Evolutionary conservation across 768 basidiomycete genomes (phyloP).

Genomic region (Ramaria sp.): DNA sequence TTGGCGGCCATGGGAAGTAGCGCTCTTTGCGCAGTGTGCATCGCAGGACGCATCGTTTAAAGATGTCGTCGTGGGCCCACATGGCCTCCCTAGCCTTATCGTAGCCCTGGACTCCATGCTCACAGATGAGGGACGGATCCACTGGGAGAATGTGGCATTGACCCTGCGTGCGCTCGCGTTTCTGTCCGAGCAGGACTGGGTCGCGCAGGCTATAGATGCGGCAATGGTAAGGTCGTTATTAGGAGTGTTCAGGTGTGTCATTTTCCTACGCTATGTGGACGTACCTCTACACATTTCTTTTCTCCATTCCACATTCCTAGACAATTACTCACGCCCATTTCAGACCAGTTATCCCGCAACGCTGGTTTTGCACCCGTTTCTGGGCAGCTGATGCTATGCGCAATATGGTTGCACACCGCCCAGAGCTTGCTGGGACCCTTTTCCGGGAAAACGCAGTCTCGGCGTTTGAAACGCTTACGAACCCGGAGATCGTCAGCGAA

Average conservation of each 20-base stretch:
- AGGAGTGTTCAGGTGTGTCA: background rate
- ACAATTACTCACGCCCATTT: background rate
- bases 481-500: background rate
- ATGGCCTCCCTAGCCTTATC: background rate
- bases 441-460: background rate
- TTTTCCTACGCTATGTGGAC: background rate
- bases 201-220: background rate
- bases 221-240: background rate
- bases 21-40: conserved; percentile 3
- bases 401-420: conserved; percentile 2
- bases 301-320: background rate
- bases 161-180: background rate
- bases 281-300: background rate
- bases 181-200: conserved; percentile 1
- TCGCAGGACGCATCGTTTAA: background rate
- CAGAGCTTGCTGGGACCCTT: background rate
- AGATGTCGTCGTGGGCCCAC: background rate
- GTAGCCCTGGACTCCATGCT: background rate
- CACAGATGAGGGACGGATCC: background rate
- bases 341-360: background rate
- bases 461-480: background rate
- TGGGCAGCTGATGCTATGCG: background rate
- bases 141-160: background rate
- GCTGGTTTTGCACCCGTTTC: background rate
- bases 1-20: conserved; percentile 4